Conservation (phyloP, 202 grass and related monocot species). For the Hordeum pubiflorum region DNA sequence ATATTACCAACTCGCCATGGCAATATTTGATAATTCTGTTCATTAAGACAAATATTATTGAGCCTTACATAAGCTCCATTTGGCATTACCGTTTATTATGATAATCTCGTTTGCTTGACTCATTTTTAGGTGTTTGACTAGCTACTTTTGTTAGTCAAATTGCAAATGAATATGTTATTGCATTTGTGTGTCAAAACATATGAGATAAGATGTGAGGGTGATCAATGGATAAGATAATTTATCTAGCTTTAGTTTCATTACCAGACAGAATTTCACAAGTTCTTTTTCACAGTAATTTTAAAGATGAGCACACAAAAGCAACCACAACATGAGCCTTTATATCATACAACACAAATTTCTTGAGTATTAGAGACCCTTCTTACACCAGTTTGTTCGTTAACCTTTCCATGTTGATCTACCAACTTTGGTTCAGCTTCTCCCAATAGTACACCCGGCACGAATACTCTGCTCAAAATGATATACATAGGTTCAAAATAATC, state of each 20-base stretch:
- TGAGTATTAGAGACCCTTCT: background rate
- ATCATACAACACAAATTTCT: background rate
- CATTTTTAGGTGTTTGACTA: background rate
- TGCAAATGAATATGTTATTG: background rate
- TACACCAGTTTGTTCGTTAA: background rate
- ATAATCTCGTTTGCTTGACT: background rate
- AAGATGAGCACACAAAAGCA: background rate
- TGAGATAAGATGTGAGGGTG: background rate
- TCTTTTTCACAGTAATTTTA: background rate
- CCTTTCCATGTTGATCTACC: background rate
- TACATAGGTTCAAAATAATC: background rate
- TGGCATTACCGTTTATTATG: background rate
- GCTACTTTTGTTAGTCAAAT: background rate
- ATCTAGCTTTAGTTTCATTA: constrained; percentile 13
- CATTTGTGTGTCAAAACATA: background rate
- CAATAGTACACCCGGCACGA: constrained; percentile 14
- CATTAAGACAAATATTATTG: background rate
- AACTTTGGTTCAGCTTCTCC: constrained; percentile 16
- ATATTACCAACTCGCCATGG: background rate
- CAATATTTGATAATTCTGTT: background rate
- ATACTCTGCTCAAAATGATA: constrained; percentile 8
- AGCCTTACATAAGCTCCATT: background rate
- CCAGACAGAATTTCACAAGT: background rate
- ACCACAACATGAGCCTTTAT: background rate
- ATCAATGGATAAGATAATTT: background rate